Conservation (phyloP, 2,329 filamentous ascomycete species). For the Hypoxylon sp. region DNA sequence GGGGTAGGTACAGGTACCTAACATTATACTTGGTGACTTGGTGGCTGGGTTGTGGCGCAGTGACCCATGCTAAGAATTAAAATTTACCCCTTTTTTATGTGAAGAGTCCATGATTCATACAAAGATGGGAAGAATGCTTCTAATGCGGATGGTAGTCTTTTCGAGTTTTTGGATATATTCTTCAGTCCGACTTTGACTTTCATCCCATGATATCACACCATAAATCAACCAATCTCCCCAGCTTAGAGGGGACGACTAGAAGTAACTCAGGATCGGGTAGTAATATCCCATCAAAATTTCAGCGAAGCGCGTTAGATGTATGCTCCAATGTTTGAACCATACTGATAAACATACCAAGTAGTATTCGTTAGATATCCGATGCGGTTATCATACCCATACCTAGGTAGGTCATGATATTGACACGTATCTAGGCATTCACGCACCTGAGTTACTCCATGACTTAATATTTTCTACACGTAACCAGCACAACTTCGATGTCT, state of each 20-base stretch:
- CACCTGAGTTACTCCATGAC: no score
- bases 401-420: neutral
- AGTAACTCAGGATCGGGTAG: no score
- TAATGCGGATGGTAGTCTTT: no score
- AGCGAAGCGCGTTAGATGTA: neutral
- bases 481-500: no score
- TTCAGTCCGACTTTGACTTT: neutral
- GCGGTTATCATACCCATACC: no score
- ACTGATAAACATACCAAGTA: no score
- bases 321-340: neutral
- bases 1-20: neutral
- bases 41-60: slow-evolving; percentile 7
- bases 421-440: neutral
- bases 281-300: neutral
- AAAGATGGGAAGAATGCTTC: neutral
- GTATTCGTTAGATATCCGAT: no score
- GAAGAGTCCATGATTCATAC: neutral
- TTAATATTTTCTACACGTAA: no score
- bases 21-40: neutral
- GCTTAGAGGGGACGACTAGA: neutral
- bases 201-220: neutral
- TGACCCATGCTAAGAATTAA: neutral
- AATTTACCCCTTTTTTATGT: neutral
- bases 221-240: neutral
- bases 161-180: neutral